Conservation (phyloP, 768 basidiomycete species). For the Rhodotorula taiwanensis region DNA sequence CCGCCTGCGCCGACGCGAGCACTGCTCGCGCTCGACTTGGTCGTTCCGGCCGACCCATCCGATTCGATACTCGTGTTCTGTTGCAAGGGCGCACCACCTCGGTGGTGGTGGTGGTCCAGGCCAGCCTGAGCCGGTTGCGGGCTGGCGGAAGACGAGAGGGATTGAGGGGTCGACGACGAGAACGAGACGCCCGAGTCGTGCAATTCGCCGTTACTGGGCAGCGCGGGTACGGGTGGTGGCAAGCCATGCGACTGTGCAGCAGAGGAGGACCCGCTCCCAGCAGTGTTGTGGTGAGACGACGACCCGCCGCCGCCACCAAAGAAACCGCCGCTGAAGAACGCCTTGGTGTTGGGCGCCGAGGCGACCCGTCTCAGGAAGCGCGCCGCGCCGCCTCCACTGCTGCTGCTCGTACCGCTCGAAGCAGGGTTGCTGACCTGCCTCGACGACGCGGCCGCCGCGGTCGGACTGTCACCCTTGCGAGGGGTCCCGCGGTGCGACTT, state of each 20-base stretch:
- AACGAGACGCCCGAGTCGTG: slow-evolving; percentile 66
- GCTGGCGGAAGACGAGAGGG: slow-evolving; percentile 3
- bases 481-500: slow-evolving; percentile 8
- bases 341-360: slow-evolving; percentile 93
- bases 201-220: slow-evolving; percentile 48
- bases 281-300: too few species aligned
- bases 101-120: too few species aligned
- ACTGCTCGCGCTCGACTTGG: slow-evolving; percentile 8
- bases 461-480: not conserved
- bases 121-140: too few species aligned
- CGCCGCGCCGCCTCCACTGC: slow-evolving; percentile 41
- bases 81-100: too few species aligned
- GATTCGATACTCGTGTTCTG: not conserved
- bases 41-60: slow-evolving; percentile 3
- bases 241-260: slow-evolving; percentile 21
- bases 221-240: slow-evolving; percentile 48
- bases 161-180: slow-evolving; percentile 35
- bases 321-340: slow-evolving; percentile 55
- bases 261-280: too few species aligned
- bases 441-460: slow-evolving; percentile 1
- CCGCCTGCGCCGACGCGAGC: too few species aligned
- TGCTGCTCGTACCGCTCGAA: not conserved
- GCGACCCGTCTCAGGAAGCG: slow-evolving; percentile 92
- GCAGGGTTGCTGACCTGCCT: slow-evolving; percentile 9
- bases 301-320: slow-evolving; percentile 14